phyloP scores from a whole-genome alignment of 1,139 yeast species.

The Yamadazyma diddensiae region DNA sequence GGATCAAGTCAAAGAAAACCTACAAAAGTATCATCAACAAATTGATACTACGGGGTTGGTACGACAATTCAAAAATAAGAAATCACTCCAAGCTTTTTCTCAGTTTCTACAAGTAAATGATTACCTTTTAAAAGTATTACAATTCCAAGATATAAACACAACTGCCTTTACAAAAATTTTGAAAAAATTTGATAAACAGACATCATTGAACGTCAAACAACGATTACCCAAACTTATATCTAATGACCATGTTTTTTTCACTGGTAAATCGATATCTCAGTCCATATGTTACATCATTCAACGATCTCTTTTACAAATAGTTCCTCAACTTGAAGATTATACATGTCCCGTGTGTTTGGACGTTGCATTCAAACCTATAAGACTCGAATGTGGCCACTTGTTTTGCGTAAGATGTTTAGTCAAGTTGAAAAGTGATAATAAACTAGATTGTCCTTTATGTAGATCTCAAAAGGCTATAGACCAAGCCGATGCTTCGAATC shows the following conservation, averaged over 20 bases:
- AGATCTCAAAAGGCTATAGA: constrained; percentile 50
- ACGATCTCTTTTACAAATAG: constrained; percentile 48
- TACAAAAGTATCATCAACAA: constrained; percentile 41
- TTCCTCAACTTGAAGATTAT: constrained; percentile 75
- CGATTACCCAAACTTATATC: constrained; percentile 47
- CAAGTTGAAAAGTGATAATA: constrained; percentile 56
- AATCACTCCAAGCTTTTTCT: constrained; percentile 45
- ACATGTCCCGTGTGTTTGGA: constrained; percentile 70
- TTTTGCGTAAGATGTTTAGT: constrained; percentile 73
- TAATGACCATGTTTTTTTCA: constrained; percentile 43
- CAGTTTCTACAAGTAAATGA: constrained; percentile 53
- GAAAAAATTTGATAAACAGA: constrained; percentile 73
- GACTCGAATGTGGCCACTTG: constrained; percentile 59
- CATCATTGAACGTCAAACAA: constrained; percentile 50
- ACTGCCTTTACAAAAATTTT: constrained; percentile 65
- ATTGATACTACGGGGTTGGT: constrained; percentile 42
- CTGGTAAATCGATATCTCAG: constrained; percentile 51
- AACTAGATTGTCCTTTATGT: constrained; percentile 67
- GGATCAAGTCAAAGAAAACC: constrained; percentile 37
- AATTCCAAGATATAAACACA: constrained; percentile 61
- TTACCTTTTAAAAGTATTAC: constrained; percentile 54
- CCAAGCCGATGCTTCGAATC: constrained; percentile 56
- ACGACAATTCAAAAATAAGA: constrained; percentile 46
- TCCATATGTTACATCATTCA: constrained; percentile 57
- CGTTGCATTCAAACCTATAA: constrained; percentile 69